Evolutionary conservation across 1,139 yeast species (phyloP), one percentile per base, ranked within the genome.

Genomic region (Blastobotrys niveus): DNA sequence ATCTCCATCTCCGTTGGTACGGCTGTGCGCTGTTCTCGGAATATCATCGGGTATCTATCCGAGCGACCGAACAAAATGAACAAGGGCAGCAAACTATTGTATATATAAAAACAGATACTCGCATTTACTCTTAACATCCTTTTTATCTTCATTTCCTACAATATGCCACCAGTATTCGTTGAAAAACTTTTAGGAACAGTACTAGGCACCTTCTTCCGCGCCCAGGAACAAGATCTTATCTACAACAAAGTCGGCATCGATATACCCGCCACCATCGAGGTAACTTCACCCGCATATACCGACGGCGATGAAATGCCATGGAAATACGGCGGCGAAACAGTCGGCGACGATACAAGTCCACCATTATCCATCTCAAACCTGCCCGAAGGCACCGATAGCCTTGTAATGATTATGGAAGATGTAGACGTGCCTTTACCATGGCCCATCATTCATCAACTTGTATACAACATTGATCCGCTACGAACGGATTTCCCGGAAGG

Each of bases 381-480:
- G 5, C 58, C 58, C 12, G 39, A 27, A 3, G 48, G 34, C 3
- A 43, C 58, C 15, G 34, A 44, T 17, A 33, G 42, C 5, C 19
- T 54, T 26, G 46, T 48, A 10, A 29, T 54, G 15, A 25, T 54
- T 8, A 26, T 52, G 22, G 46, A 54, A 29, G 58, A 54, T 38
- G 35, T 51, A 15, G 57, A 54, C 36, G 52, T 43, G 2, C 58
- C 58, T 34, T 34, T 54, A 21, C 52, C 54, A 14, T 32, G 25
- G 14, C 57, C 58, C 2, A 35, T 49, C 17, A 14, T 33, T 4
- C 58, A 54, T 40, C 47, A 46, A 8, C 18, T 46, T 2, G 46
- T 46, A 10, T 51, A 50, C 42, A 52, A 52, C 26, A 34, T 51
- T 29, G 39, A 42, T 17, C 29, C 39, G 3, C 12, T 35, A 15